These are phyloP conservation scores for Moringa oleifera DNA, from an alignment of 345 rosid species.

Conservation along the genomic window DNA sequence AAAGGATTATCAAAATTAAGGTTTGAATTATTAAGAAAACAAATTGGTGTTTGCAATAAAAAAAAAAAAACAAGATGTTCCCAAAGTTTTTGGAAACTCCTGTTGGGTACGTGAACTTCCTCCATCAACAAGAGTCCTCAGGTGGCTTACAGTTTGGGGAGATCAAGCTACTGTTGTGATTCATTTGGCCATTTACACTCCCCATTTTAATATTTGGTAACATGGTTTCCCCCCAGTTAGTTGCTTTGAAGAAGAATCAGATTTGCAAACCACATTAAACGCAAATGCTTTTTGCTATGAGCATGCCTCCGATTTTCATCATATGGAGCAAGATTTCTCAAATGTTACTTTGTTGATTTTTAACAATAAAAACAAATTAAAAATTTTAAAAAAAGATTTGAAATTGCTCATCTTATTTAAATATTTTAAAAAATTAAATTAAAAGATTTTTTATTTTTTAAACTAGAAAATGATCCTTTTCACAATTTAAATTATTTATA, in stretches of 20 bases:
- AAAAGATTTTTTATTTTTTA: too few relatives aligned
- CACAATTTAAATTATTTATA: too few relatives aligned
- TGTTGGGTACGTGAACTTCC: slow-evolving; percentile 39
- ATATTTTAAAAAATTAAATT: too few relatives aligned
- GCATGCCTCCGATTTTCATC: slow-evolving; percentile 29
- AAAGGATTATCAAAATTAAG: too few relatives aligned
- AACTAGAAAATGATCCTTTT: too few relatives aligned
- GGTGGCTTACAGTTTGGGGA: slow-evolving; percentile 13
- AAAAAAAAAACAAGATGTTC: too few relatives aligned
- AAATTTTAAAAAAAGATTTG: too few relatives aligned
- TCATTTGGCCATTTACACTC: slow-evolving; percentile 13
- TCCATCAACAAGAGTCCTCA: slow-evolving; percentile 40
- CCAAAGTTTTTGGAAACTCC: slow-evolving; percentile 61
- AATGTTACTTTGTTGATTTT: too few relatives aligned
- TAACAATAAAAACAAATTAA: too few relatives aligned
- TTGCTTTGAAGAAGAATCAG: slow-evolving; percentile 28
- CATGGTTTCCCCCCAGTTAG: slow-evolving; percentile 55
- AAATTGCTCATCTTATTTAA: too few relatives aligned
- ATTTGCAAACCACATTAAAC: slow-evolving; percentile 26
- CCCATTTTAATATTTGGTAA: slow-evolving; percentile 6
- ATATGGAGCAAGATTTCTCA: slow-evolving; percentile 59
- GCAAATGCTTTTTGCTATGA: slow-evolving; percentile 33
- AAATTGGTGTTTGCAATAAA: too few relatives aligned
- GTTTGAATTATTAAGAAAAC: too few relatives aligned
- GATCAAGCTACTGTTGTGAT: slow-evolving; percentile 16